A percentile compares a stretch with the other conserved stretches of the same genome.
Evolutionary conservation across 139 green algal genomes (phyloP).

Genomic region (Picocystis salinarum): DNA sequence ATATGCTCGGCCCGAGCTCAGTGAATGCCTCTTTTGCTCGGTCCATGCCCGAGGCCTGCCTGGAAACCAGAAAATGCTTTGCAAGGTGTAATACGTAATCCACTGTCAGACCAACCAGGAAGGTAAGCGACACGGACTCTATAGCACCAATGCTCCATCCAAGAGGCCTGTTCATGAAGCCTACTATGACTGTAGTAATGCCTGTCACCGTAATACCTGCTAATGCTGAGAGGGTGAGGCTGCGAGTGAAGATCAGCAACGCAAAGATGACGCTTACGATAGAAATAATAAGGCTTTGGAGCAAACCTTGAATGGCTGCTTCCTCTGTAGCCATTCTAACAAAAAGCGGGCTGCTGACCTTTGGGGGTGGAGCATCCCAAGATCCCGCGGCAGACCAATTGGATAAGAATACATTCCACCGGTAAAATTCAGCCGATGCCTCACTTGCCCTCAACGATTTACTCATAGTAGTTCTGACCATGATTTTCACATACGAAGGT

Average conservation of each 20-base stretch:
- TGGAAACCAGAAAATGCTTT: conserved; percentile 3
- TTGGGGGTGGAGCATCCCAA: too few species aligned
- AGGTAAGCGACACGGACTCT: conserved; percentile 11
- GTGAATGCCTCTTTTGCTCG: background rate
- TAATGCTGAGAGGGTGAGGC: conserved; percentile 4
- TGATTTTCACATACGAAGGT: too few species aligned
- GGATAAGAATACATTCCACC: too few species aligned
- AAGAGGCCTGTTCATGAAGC: background rate
- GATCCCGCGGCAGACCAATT: too few species aligned
- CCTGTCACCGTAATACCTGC: conserved; percentile 6
- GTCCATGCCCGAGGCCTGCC: background rate
- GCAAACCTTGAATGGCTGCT: conserved; percentile 1
- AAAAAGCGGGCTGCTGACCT: too few species aligned
- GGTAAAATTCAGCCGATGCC: too few species aligned
- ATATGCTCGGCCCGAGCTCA: conserved; percentile 2
- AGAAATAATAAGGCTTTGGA: conserved; percentile 1
- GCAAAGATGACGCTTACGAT: conserved; percentile 5
- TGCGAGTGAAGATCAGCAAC: conserved; percentile 10
- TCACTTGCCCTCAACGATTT: too few species aligned
- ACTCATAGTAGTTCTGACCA: too few species aligned
- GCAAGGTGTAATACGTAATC: conserved; percentile 9
- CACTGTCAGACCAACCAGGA: conserved; percentile 8
- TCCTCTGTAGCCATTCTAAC: conserved; percentile 11
- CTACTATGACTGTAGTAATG: conserved; percentile 4
- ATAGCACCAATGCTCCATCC: conserved; percentile 7